A percentile compares a stretch with the other conserved stretches of the same genome.
Conservation (phyloP, 2,329 filamentous ascomycete species). For the Pestalotiopsis sp. region DNA sequence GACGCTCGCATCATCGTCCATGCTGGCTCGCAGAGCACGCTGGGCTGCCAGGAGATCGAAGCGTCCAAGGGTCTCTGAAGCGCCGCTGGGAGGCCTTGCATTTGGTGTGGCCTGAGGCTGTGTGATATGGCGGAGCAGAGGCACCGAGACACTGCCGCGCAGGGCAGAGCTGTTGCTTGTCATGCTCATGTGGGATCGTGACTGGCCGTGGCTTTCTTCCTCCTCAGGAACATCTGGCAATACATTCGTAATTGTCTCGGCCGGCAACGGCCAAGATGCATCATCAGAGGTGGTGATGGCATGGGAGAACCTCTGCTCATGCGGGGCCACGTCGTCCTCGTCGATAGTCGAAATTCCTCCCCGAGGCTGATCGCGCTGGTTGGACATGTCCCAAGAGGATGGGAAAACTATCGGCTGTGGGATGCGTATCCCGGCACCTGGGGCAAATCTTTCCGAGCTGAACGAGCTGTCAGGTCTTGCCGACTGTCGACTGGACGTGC, state of each 20-base stretch:
- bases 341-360: not conserved
- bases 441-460: conserved; percentile 6
- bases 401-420: conserved; percentile 19
- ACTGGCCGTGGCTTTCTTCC: conserved; percentile 51
- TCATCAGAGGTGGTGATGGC: conserved; percentile 46
- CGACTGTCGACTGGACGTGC: conserved; percentile 58
- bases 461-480: conserved; percentile 24
- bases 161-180: conserved; percentile 54
- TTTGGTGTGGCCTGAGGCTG: conserved; percentile 31
- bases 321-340: not conserved
- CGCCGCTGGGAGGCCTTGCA: conserved; percentile 44
- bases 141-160: conserved; percentile 58
- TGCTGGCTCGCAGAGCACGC: conserved; percentile 30
- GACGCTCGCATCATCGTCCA: conserved; percentile 23
- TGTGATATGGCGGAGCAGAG: conserved; percentile 51
- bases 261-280: conserved; percentile 47
- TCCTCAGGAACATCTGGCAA: conserved; percentile 66
- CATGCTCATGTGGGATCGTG: conserved; percentile 45
- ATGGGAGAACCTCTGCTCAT: conserved; percentile 32
- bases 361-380: conserved; percentile 28
- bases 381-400: conserved; percentile 21
- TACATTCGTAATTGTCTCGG: conserved; percentile 35
- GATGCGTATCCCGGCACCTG: conserved; percentile 8
- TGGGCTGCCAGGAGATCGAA: conserved; percentile 43
- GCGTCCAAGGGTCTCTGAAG: conserved; percentile 55